Base-by-base conservation (phyloP, 2,329 filamentous ascomycete genomes). In the Rachicladosporium sp. region DNA sequence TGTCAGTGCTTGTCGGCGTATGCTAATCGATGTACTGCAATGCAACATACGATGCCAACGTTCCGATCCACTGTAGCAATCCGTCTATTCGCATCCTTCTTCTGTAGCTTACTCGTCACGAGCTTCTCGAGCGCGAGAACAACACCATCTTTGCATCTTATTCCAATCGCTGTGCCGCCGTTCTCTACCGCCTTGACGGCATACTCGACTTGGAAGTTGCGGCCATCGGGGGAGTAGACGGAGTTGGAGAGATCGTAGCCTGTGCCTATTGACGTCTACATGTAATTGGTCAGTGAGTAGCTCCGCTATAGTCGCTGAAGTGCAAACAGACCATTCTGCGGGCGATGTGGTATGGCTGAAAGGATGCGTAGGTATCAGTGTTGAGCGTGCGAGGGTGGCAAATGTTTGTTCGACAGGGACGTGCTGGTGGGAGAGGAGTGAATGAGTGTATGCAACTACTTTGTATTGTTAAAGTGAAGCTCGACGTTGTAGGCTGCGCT, bases 221-320 rank as follows among this genome's bases (percentile, higher is more conserved):
- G 84, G 61, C 91, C 91, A 69, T 98, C 91, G 51, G 91, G 91
- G 36, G 91, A 96, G 74, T 96, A 98, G 71, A 96, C 93, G 59
- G 91, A 96, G 76, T 98, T 98, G 63, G 86, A 86, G 57, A 98
- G 82, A 78, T 98, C 91, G 71, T 98, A 98, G 60, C 91, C 91
- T 58, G 91, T 98, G 62, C 91, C 91, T 82, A 98, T 98, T 61
- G 91, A 98, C 59, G 91, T 98, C 91, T 98, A 33, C 10, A 4
- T 12, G 5, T 19, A 19, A 19, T 19, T n/a, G n/a, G n/a, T n/a
- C n/a, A n/a, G n/a, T n/a, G n/a, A n/a, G n/a, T n/a, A n/a, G n/a
- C n/a, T n/a, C n/a, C n/a, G n/a, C n/a, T n/a, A n/a, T n/a, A n/a
- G n/a, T n/a, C n/a, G n/a, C 15, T 19, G 15, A 19, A 19, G 15